phyloP scores from a whole-genome alignment of 139 green algal species.

The Picochlorum sp. region DNA sequence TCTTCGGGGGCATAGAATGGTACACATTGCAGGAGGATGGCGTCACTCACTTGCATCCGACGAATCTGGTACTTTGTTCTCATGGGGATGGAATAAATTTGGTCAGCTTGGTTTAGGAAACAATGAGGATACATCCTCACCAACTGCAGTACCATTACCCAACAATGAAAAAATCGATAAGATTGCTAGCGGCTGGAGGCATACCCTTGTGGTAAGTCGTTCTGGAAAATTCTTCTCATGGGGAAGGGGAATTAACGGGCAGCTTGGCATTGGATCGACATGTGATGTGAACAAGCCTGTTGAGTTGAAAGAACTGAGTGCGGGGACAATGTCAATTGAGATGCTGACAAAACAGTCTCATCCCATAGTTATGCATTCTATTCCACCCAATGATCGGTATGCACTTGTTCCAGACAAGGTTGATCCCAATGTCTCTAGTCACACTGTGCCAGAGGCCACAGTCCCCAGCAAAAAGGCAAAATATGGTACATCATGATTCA shows the following conservation, averaged over 20 bases:
- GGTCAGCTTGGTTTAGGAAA: slow-evolving; percentile 69
- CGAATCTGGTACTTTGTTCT: slow-evolving; percentile 47
- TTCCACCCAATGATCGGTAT: slow-evolving; percentile 43
- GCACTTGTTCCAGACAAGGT: slow-evolving; percentile 35
- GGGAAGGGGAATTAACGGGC: slow-evolving; percentile 73
- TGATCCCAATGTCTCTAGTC: too few relatives aligned
- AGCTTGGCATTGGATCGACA: slow-evolving; percentile 53
- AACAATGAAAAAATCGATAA: slow-evolving; percentile 25
- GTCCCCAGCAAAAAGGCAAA: neutral
- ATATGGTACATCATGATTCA: neutral
- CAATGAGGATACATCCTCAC: slow-evolving; percentile 36
- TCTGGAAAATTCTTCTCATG: slow-evolving; percentile 62
- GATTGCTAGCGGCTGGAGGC: slow-evolving; percentile 78
- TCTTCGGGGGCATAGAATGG: slow-evolving; percentile 30
- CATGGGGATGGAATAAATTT: slow-evolving; percentile 86
- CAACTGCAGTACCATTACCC: slow-evolving; percentile 31
- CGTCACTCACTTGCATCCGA: slow-evolving; percentile 69
- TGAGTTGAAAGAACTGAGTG: neutral
- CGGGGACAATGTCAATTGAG: neutral
- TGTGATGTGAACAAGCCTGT: neutral
- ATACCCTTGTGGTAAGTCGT: slow-evolving; percentile 56
- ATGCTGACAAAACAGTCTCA: slow-evolving; percentile 2
- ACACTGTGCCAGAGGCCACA: slow-evolving; percentile 12
- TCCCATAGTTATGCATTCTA: slow-evolving; percentile 1
- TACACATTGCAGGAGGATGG: slow-evolving; percentile 68